Conservation (phyloP, 805 yeast species). For the Kodamaea lidongshanica region DNA sequence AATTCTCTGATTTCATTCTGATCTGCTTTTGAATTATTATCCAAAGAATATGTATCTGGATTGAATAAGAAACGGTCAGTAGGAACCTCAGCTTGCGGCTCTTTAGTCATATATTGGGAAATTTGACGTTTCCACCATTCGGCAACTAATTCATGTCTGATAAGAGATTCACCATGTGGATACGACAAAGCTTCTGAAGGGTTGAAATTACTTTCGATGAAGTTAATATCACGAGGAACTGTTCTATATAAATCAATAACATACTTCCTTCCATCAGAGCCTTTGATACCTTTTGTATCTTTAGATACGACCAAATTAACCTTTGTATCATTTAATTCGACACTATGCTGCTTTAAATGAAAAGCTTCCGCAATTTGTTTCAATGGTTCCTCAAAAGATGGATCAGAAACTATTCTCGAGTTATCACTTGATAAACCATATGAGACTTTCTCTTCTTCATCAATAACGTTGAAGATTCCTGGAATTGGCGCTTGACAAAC, state of each 20-base stretch:
- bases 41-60: constrained; percentile 65
- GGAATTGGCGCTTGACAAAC: constrained; percentile 96
- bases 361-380: constrained; percentile 61
- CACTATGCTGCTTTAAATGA: constrained; percentile 69
- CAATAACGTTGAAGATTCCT: constrained; percentile 59
- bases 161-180: constrained; percentile 73
- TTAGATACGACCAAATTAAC: constrained; percentile 59
- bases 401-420: constrained; percentile 43
- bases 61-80: constrained; percentile 56
- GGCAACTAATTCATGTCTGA: constrained; percentile 85
- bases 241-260: constrained; percentile 78
- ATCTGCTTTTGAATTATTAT: constrained; percentile 42
- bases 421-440: constrained; percentile 72
- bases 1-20: constrained; percentile 62
- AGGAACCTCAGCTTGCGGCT: constrained; percentile 47
- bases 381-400: constrained; percentile 50
- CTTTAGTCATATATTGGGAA: constrained; percentile 44
- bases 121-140: constrained; percentile 80
- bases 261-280: constrained; percentile 80
- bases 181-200: constrained; percentile 43
- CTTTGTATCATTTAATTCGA: constrained; percentile 41
- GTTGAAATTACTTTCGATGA: constrained; percentile 53
- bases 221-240: constrained; percentile 78
- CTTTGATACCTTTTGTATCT: constrained; percentile 79
- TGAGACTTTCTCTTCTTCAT: constrained; percentile 46